Evolutionary conservation across 176 grass and related monocot species (phyloP), one percentile per base, ranked within the genome.

Genomic region (Oryza brachyantha): DNA sequence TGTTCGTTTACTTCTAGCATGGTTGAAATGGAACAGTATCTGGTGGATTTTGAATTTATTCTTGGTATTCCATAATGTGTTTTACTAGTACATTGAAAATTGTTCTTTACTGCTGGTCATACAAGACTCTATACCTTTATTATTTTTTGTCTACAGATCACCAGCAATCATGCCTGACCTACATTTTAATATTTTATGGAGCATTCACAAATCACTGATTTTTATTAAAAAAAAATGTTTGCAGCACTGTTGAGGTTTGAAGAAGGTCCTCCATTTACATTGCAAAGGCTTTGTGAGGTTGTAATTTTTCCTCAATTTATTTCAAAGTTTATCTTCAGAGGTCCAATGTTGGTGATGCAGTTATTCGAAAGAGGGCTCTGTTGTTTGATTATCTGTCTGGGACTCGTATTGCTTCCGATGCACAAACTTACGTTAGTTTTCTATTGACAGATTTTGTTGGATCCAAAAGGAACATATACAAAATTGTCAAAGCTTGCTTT

Each of bases 201-300:
- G 1, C 72, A 65, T 65, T 27, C 34, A 76, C 61, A 61, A 42
- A 36, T 72, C 11, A 55, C 63, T 76, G 40, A 73, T 78, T 48
- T 14, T 76, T 45, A 64, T 76, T 68, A 38, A 48, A 73, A 39
- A 25, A 48, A 73, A 39, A 25, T 76, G 67, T 62, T 79, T 83
- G 62, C 83, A 99, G 96, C 89, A 19, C 88, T 93, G 11, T 43
- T 83, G 70, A 91, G 81, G 81, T 99, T 99, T 89, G 85, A 84
- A 74, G 92, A 99, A 73, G 92, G 96, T 41, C 96, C 96, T 81
- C 96, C 96, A 64, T 99, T 99, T 79, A 99, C 96, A 31, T 68
- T 99, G 46, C 92, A 99, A 87, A 99, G 96, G 76, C 78, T 99
- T 67, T 99, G 96, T 83, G 96, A 99, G 90, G 96, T 99, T 72